Conservation (phyloP, 768 basidiomycete species). For the Rhodosporidiobolus sp. region DNA sequence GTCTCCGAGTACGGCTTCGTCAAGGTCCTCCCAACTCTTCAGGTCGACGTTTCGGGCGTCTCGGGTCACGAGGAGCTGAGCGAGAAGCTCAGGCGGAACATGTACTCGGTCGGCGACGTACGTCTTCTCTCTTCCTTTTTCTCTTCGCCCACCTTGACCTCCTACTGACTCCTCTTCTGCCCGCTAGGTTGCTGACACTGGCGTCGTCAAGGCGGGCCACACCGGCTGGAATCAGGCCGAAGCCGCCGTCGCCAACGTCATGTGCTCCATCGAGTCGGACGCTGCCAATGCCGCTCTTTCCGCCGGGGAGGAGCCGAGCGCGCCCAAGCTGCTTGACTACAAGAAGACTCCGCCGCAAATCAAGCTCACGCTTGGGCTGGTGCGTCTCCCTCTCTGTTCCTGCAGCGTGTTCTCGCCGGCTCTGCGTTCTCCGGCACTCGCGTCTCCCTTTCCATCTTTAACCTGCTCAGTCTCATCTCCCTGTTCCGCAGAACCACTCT, state of each 20-base stretch:
- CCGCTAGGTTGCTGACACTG: conserved; percentile 33
- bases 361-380: conserved; percentile 38
- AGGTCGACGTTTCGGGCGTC: conserved; percentile 22
- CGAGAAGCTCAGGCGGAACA: conserved; percentile 26
- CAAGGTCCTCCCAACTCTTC: conserved; percentile 40
- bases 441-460: too few species aligned
- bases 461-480: too few species aligned
- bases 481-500: too few species aligned
- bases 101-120: conserved; percentile 44
- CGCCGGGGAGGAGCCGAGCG: background rate
- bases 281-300: background rate
- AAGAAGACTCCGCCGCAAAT: conserved; percentile 36
- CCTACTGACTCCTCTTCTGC: background rate
- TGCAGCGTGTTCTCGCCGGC: too few species aligned
- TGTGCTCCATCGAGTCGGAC: conserved; percentile 23
- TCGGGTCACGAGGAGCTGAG: conserved; percentile 5
- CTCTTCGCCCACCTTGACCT: background rate
- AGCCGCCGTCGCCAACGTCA: conserved; percentile 39
- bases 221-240: conserved; percentile 44
- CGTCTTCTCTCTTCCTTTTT: background rate
- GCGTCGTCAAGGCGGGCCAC: conserved; percentile 45
- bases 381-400: background rate
- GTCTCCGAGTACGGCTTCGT: conserved; percentile 38
- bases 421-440: too few species aligned
- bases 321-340: conserved; percentile 20